These are phyloP conservation scores for Pseudogymnoascus sp. DNA, from an alignment of 2,329 filamentous ascomycete species.

Conservation along the genomic window DNA sequence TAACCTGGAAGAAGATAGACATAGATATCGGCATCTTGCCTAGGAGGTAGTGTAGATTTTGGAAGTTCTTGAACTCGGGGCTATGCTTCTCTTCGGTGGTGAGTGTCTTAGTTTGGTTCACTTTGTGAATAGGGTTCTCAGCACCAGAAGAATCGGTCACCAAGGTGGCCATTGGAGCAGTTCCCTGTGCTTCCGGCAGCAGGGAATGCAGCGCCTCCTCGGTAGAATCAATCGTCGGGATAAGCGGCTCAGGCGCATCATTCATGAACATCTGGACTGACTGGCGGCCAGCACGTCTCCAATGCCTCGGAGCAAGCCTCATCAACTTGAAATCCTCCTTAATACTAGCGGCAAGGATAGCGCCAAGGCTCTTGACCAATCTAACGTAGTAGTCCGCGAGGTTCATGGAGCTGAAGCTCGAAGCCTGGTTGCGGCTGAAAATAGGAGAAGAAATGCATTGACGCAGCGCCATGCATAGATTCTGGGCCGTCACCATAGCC, in stretches of 20 bases:
- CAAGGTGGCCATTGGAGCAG: conserved; percentile 9
- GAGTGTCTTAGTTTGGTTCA: neutral
- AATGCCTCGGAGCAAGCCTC: conserved; percentile 65
- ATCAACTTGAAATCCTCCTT: conserved; percentile 76
- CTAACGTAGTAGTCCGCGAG: conserved; percentile 75
- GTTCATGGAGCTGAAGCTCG: conserved; percentile 70
- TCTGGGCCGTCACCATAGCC: conserved; percentile 69
- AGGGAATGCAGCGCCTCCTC: conserved; percentile 27
- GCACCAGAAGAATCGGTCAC: conserved; percentile 9
- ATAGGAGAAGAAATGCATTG: conserved; percentile 61
- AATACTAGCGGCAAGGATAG: conserved; percentile 72
- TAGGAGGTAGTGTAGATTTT: conserved; percentile 68
- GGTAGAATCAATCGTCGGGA: conserved; percentile 17
- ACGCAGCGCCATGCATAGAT: conserved; percentile 67
- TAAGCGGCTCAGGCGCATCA: neutral
- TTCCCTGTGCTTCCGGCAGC: conserved; percentile 17
- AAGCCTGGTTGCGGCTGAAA: conserved; percentile 48
- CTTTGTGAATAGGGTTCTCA: conserved; percentile 9
- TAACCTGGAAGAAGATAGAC: conserved; percentile 77
- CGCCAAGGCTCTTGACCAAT: conserved; percentile 70
- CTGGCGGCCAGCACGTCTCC: conserved; percentile 35
- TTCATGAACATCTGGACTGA: neutral
- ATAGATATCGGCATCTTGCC: conserved; percentile 72
- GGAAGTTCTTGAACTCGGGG: conserved; percentile 64
- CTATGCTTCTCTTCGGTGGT: conserved; percentile 2